Evolutionary conservation across 345 rosid species (phyloP).

Genomic region (Combretum micranthum): DNA sequence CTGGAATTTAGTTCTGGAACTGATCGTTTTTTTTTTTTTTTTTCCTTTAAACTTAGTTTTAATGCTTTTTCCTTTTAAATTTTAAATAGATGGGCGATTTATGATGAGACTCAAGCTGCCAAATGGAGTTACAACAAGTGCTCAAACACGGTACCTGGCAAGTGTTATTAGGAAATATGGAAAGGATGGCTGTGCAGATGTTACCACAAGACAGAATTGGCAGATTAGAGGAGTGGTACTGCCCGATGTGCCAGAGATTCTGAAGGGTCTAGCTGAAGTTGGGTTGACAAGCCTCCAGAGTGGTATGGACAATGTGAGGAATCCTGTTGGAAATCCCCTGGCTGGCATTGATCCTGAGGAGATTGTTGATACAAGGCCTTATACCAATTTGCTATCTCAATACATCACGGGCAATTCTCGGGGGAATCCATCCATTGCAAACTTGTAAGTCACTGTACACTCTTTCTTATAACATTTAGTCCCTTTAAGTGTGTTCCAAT

Average conservation of each 20-base stretch:
- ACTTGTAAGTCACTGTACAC: slow-evolving; percentile 47
- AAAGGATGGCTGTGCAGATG: slow-evolving; percentile 90
- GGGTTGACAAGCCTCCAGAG: slow-evolving; percentile 87
- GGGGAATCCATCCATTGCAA: slow-evolving; percentile 66
- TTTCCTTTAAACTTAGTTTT: not conserved
- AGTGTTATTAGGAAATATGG: slow-evolving; percentile 87
- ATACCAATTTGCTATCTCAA: slow-evolving; percentile 67
- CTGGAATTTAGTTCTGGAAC: too few species aligned
- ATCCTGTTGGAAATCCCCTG: slow-evolving; percentile 89
- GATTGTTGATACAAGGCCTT: slow-evolving; percentile 87
- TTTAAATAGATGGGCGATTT: slow-evolving; percentile 90
- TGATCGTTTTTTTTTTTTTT: too few species aligned
- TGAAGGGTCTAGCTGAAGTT: slow-evolving; percentile 69
- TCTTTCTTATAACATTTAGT: too few species aligned
- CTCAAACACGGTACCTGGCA: slow-evolving; percentile 73
- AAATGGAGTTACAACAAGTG: slow-evolving; percentile 90
- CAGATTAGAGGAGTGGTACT: slow-evolving; percentile 88
- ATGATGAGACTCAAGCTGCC: slow-evolving; percentile 98
- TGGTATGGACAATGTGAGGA: slow-evolving; percentile 97
- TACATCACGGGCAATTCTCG: slow-evolving; percentile 63
- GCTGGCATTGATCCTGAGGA: slow-evolving; percentile 90
- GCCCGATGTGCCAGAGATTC: slow-evolving; percentile 83
- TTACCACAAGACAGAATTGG: slow-evolving; percentile 95
- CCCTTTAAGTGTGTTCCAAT: too few species aligned
- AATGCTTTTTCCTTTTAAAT: slow-evolving; percentile 4